Conservation (phyloP, 2,329 filamentous ascomycete species). For the Aspergillus melleus region DNA sequence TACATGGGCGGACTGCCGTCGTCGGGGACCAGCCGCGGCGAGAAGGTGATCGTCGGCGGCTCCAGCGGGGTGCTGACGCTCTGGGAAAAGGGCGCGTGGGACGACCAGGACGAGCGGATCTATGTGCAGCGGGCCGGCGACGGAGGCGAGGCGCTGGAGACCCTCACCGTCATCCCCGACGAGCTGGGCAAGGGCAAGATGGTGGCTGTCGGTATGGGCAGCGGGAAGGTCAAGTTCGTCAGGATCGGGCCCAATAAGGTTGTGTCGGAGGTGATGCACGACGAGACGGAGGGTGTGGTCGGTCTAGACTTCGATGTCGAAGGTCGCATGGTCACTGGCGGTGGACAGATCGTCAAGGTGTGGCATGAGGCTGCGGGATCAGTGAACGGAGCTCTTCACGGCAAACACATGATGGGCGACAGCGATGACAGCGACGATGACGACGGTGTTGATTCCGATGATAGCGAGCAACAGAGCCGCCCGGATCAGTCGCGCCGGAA, state of each 20-base stretch:
- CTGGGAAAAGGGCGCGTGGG: constrained; percentile 94
- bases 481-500: constrained; percentile 45
- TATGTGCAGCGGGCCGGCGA: constrained; percentile 64
- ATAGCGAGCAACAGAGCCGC: constrained; percentile 50
- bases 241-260: constrained; percentile 73
- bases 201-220: constrained; percentile 76
- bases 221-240: constrained; percentile 76
- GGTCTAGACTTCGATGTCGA: constrained; percentile 80
- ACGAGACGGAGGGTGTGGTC: constrained; percentile 83
- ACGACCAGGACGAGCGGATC: constrained; percentile 89
- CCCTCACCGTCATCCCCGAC: constrained; percentile 70
- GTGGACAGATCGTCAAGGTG: constrained; percentile 81
- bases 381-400: constrained; percentile 43
- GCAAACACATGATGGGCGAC: constrained; percentile 39
- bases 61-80: constrained; percentile 80
- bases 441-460: constrained; percentile 41
- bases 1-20: constrained; percentile 76
- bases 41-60: constrained; percentile 74
- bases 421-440: constrained; percentile 45
- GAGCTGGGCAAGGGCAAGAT: constrained; percentile 64
- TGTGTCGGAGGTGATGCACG: constrained; percentile 67
- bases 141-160: constrained; percentile 77
- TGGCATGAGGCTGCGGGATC: constrained; percentile 72
- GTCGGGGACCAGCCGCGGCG: constrained; percentile 65
- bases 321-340: constrained; percentile 85